Conservation (phyloP, 441 rosid genomes). For the Populus trichocarpa region DNA sequence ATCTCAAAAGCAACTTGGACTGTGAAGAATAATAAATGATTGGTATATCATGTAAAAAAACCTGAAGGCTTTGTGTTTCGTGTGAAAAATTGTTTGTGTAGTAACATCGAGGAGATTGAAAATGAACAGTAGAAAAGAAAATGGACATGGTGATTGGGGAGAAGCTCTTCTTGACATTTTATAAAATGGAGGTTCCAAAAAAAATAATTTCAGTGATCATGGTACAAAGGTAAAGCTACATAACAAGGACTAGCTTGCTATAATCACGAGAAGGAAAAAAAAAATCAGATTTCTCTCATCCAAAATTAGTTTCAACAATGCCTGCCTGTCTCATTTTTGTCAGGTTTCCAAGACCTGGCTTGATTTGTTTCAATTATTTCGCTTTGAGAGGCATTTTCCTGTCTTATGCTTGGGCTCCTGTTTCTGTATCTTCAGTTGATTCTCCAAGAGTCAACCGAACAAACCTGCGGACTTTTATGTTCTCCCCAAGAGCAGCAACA, state of each 20-base stretch:
- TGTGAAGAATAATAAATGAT: background rate
- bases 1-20: background rate
- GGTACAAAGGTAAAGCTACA: background rate
- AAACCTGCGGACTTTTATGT: conserved; percentile 64
- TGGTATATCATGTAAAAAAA: too few species aligned
- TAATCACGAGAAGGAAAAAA: conserved; percentile 16
- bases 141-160: background rate
- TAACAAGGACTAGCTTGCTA: background rate
- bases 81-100: background rate
- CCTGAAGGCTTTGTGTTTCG: background rate
- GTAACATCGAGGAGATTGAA: background rate
- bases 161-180: conserved; percentile 1
- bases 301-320: conserved; percentile 25
- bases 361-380: background rate
- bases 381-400: background rate
- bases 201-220: background rate
- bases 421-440: conserved; percentile 25
- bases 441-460: conserved; percentile 75
- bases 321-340: background rate
- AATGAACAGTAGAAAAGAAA: background rate
- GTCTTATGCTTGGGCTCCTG: conserved; percentile 20
- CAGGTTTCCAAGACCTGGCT: background rate
- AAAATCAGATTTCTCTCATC: background rate
- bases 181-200: conserved; percentile 1
- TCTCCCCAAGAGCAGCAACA: conserved; percentile 83